These are phyloP conservation scores for Auriculariales sp. DNA, from an alignment of 768 basidiomycete genomes.

Conservation along the genomic window DNA sequence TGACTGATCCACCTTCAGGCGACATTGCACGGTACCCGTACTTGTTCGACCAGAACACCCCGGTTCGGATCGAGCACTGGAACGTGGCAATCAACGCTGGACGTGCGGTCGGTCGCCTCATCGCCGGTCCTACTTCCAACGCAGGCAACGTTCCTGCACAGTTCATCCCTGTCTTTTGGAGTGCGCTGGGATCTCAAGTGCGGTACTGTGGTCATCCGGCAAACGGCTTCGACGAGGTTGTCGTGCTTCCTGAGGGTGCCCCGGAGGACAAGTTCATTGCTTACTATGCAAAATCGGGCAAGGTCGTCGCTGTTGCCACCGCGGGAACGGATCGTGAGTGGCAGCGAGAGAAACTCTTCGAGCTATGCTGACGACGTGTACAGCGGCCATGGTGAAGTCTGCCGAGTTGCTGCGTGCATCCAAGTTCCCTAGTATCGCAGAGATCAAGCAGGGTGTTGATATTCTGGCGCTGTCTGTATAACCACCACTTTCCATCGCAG, in stretches of 20 bases:
- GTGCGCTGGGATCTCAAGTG: conserved; percentile 76
- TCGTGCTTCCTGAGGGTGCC: conserved; percentile 30
- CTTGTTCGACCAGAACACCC: conserved; percentile 26
- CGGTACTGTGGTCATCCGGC: conserved; percentile 69
- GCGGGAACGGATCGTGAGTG: conserved; percentile 18
- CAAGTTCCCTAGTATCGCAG: not conserved
- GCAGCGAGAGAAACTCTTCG: not conserved
- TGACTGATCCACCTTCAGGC: conserved; percentile 20
- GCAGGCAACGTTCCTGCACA: conserved; percentile 35
- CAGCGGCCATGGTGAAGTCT: conserved; percentile 25
- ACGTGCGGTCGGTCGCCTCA: conserved; percentile 65
- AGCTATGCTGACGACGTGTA: not conserved
- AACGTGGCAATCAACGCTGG: conserved; percentile 85
- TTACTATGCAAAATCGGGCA: conserved; percentile 54
- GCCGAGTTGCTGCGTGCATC: conserved; percentile 51
- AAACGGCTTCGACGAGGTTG: conserved; percentile 53
- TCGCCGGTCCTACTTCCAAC: conserved; percentile 36
- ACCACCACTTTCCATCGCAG: too few species aligned
- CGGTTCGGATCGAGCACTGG: conserved; percentile 76
- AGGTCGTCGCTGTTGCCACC: conserved; percentile 52
- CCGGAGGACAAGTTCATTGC: conserved; percentile 48
- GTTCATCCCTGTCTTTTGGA: conserved; percentile 84
- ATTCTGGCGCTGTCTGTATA: not conserved
- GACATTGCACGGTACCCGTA: conserved; percentile 77
- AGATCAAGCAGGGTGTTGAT: not conserved